Evolutionary conservation across 768 basidiomycete species (phyloP).

Genomic region (Psilocybe tampanensis): DNA sequence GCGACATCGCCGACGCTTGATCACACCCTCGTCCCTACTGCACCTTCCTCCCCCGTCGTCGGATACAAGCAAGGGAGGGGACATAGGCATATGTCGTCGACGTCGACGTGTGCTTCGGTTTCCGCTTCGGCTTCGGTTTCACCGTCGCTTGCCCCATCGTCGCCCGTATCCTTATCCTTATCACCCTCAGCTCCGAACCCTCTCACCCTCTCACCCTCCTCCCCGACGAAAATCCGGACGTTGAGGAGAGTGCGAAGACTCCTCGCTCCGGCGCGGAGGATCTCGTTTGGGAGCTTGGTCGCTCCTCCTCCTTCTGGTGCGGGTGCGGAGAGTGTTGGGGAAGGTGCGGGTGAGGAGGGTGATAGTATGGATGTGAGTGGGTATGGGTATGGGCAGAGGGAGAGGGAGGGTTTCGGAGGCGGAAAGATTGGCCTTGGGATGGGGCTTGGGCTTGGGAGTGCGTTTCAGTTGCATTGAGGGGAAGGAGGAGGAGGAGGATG

Average conservation of each 20-base stretch:
- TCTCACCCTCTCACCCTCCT: neutral
- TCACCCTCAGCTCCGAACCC: neutral
- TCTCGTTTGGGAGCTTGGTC: conserved; percentile 64
- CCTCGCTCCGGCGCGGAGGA: conserved; percentile 52
- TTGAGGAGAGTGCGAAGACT: conserved; percentile 50
- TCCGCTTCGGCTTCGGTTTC: too few relatives aligned
- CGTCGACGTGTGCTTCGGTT: too few relatives aligned
- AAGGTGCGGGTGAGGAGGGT: conserved; percentile 40
- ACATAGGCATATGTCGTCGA: too few relatives aligned
- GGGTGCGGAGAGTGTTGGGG: too few relatives aligned
- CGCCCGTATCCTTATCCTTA: neutral
- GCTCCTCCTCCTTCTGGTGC: conserved; percentile 17
- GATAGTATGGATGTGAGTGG: conserved; percentile 33
- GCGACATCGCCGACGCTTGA: neutral
- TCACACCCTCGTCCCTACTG: conserved; percentile 1
- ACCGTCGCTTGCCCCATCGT: neutral
- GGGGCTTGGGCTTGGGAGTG: conserved; percentile 55
- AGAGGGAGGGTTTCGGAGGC: conserved; percentile 37
- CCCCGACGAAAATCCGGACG: conserved; percentile 24
- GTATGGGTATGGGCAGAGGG: neutral
- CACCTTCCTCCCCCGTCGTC: conserved; percentile 9
- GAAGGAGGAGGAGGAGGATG: neutral
- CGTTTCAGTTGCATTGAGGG: conserved; percentile 46
- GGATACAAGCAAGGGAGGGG: too few relatives aligned
- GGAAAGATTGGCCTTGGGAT: conserved; percentile 25